Evolutionary conservation across 2,329 filamentous ascomycete genomes (phyloP).

Genomic region (Penicillium sp.): DNA sequence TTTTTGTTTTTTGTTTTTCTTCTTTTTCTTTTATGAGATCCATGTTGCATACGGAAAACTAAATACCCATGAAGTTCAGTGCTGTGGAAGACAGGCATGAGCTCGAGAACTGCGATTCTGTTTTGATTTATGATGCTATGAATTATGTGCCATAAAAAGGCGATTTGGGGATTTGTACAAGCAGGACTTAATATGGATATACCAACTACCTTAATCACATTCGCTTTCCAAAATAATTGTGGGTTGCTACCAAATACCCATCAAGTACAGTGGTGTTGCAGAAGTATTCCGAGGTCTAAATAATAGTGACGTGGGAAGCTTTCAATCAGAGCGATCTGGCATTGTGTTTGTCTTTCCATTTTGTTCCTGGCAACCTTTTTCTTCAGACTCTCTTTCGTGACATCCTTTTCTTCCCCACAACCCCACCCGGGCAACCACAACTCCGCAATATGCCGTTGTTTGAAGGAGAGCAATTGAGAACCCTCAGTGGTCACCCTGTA

Average conservation of each 20-base stretch:
- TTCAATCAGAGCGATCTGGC: too few species aligned
- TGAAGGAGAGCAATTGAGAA: constrained; percentile 6
- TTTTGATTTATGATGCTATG: constrained; percentile 9
- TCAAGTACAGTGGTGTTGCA: too few species aligned
- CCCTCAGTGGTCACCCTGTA: constrained; percentile 3
- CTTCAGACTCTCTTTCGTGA: background rate
- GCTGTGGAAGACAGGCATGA: background rate
- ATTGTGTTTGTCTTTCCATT: background rate
- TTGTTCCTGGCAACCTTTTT: background rate
- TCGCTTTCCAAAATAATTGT: background rate
- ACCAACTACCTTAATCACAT: background rate
- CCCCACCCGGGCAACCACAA: background rate
- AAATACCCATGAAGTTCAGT: constrained; percentile 10
- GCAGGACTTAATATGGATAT: constrained; percentile 12
- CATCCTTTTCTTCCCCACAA: background rate
- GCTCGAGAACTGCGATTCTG: constrained; percentile 3
- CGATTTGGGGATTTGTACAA: constrained; percentile 5
- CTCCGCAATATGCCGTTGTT: background rate
- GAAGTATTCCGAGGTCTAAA: too few species aligned
- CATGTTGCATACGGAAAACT: constrained; percentile 3
- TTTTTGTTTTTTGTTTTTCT: constrained; percentile 5
- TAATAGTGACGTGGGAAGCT: too few species aligned
- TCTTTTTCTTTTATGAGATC: constrained; percentile 11
- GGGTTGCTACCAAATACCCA: too few species aligned
- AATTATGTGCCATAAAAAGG: constrained; percentile 6